Conservation (phyloP, 2,329 filamentous ascomycete genomes). For the Macrophomina tecta region DNA sequence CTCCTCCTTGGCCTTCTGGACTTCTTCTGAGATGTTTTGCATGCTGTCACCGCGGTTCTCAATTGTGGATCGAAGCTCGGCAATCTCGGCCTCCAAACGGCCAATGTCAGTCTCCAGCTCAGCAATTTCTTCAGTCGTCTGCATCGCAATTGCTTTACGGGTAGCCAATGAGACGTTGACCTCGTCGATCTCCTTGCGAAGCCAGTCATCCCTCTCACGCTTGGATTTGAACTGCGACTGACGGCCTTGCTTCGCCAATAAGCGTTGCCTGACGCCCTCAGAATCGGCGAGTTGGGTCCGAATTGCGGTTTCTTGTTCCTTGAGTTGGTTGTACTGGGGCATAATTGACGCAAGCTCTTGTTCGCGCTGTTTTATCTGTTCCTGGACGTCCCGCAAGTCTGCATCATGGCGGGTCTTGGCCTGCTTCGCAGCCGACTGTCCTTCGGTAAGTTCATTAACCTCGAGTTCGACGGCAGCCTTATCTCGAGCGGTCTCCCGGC, state of each 20-base stretch:
- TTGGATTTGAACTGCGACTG: slow-evolving; percentile 88
- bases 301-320: slow-evolving; percentile 72
- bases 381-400: slow-evolving; percentile 74
- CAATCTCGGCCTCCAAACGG: slow-evolving; percentile 74
- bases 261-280: slow-evolving; percentile 74
- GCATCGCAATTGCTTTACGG: slow-evolving; percentile 83
- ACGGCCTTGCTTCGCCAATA: slow-evolving; percentile 91
- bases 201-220: slow-evolving; percentile 82
- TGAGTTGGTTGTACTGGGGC: slow-evolving; percentile 77
- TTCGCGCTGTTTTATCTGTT: slow-evolving; percentile 78
- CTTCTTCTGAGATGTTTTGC: slow-evolving; percentile 72
- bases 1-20: slow-evolving; percentile 77
- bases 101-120: slow-evolving; percentile 74
- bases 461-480: slow-evolving; percentile 87
- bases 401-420: slow-evolving; percentile 72
- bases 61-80: slow-evolving; percentile 71
- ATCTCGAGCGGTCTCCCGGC: slow-evolving; percentile 77
- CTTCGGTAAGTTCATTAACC: slow-evolving; percentile 81
- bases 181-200: slow-evolving; percentile 80
- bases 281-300: slow-evolving; percentile 76
- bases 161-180: slow-evolving; percentile 76
- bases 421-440: slow-evolving; percentile 78
- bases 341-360: slow-evolving; percentile 74
- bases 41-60: slow-evolving; percentile 80
- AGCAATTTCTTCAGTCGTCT: slow-evolving; percentile 81